Base-by-base conservation (phyloP, 192 early-diverging fungal species). In the Paraglomus brasilianum region DNA sequence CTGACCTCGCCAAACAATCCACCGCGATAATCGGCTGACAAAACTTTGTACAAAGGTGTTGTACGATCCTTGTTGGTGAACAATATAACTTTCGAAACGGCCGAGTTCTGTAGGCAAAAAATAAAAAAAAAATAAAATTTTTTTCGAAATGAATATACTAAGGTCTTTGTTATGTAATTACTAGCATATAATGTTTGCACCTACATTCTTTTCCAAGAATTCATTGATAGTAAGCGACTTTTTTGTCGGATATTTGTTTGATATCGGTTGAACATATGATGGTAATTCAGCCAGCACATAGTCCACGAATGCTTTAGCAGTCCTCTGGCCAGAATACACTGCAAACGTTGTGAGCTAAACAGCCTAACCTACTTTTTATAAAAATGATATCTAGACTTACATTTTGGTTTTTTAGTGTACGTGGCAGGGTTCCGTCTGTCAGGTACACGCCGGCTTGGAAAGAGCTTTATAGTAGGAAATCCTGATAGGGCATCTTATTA, bases 401-500 rank as follows among this genome's bases (percentile, higher is more conserved):
- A 78, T 64, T 62, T 66, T 5, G 77, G 69, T 19, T n/a, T 60
- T 58, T 78, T 80, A 0, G 55, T 62, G 6, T 50, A 48, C 46
- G 45, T 11, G 13, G 70, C 72, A 0, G 79, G 66, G 52, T 79
- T 82, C 67, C 84, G 81, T 52, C 86, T 85, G 30, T 83, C 81
- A 38, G 41, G 43, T 5, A 71, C 65, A 17, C 55, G 36, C 69
- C 75, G 24, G 63, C 72, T 73, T 4, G 83, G 83, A 70, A 95
- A 95, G 8, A 92, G 55, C 75, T 95, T 95, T 64, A 95, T 81
- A 15, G 92, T 94, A 11, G 93, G 93, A 75, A 93, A 95, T 21
- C 92, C 90, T 89, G 60, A 14, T 11, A 47, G 6, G 36, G 41
- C 3, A 60, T n/a, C 4, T n/a, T n/a, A n/a, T n/a, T n/a, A n/a